phyloP scores from a whole-genome alignment of 2,329 filamentous ascomycete species.

The Penicillium expansum region DNA sequence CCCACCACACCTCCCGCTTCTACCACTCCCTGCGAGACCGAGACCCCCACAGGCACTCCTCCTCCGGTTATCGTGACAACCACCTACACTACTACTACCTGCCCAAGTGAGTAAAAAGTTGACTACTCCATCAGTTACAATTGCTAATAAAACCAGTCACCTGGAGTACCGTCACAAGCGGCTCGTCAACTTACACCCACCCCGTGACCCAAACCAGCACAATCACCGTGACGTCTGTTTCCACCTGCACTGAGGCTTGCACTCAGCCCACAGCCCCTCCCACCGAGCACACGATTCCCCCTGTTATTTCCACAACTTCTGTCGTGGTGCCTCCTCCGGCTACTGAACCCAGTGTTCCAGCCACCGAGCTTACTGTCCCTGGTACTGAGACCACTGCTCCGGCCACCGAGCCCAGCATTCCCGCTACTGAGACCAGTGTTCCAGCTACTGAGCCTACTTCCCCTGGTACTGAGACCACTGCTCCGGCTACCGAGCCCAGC shows the following conservation, averaged over 20 bases:
- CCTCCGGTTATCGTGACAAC: slow-evolving; percentile 20
- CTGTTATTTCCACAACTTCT: background rate
- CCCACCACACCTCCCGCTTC: background rate
- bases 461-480: background rate
- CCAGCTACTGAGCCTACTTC: background rate
- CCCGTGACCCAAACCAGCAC: slow-evolving; percentile 27
- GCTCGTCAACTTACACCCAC: slow-evolving; percentile 21
- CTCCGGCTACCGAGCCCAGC: background rate
- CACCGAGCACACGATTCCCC: background rate
- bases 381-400: too few relatives aligned
- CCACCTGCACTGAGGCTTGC: slow-evolving; percentile 22
- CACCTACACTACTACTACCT: slow-evolving; percentile 29
- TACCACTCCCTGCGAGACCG: slow-evolving; percentile 3
- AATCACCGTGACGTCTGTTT: slow-evolving; percentile 22
- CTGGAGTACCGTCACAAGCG: slow-evolving; percentile 23
- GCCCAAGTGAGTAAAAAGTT: slow-evolving; percentile 24
- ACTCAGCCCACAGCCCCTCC: slow-evolving; percentile 5
- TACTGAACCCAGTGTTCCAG: background rate
- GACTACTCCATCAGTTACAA: background rate
- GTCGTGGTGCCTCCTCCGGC: background rate
- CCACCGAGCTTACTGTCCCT: background rate
- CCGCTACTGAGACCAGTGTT: too few relatives aligned
- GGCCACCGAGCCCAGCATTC: background rate
- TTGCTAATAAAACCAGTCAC: slow-evolving; percentile 21
- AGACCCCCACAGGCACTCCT: background rate